Conservation (phyloP, 768 basidiomycete species). For the Lactifluus subvellereus region DNA sequence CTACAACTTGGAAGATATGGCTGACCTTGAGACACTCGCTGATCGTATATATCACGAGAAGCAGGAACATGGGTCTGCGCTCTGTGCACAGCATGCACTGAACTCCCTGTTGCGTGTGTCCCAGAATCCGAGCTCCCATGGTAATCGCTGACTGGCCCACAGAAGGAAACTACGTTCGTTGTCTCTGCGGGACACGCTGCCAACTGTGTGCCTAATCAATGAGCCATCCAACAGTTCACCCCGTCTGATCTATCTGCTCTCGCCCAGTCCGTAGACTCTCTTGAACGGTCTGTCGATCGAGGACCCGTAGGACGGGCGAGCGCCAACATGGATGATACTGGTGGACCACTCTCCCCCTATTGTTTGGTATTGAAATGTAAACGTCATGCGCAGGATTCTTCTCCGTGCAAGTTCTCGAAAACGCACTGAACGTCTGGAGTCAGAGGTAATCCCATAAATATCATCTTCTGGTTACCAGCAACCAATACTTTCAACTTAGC, state of each 20-base stretch:
- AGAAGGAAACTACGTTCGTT: constrained; percentile 48
- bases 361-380: not conserved
- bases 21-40: constrained; percentile 49
- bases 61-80: constrained; percentile 73
- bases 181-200: not conserved
- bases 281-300: constrained; percentile 57
- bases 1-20: constrained; percentile 38
- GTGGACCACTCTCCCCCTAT: constrained; percentile 32
- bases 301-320: constrained; percentile 42
- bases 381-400: constrained; percentile 62
- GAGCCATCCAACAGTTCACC: constrained; percentile 48
- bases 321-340: constrained; percentile 91
- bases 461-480: not conserved
- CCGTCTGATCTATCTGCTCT: constrained; percentile 74
- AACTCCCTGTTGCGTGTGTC: constrained; percentile 72
- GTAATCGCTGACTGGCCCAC: constrained; percentile 16
- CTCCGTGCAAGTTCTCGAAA: constrained; percentile 83
- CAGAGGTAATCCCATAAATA: constrained; percentile 47
- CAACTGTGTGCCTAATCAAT: constrained; percentile 19
- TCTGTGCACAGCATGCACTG: constrained; percentile 84
- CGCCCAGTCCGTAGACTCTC: constrained; percentile 57
- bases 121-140: constrained; percentile 3
- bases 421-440: constrained; percentile 80
- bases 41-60: constrained; percentile 69
- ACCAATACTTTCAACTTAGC: constrained; percentile 34